phyloP scores from a whole-genome alignment of 1,284 basidiomycete genomes.

The Papiliotrema terrestris region DNA sequence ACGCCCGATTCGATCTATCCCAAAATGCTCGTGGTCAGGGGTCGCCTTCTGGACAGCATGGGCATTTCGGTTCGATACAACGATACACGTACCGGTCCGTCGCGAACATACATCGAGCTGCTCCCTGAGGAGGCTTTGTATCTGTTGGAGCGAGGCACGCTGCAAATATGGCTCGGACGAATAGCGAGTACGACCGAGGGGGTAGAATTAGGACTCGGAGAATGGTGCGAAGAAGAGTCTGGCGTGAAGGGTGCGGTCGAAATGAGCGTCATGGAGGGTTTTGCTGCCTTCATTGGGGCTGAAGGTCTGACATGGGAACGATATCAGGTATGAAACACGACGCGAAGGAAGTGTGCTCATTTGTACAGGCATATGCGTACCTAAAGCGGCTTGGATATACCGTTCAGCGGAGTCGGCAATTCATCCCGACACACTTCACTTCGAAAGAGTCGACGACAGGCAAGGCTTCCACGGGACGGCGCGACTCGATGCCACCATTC shows the following conservation, averaged over 20 bases:
- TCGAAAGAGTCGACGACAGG: not conserved
- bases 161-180: slow-evolving; percentile 69
- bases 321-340: slow-evolving; percentile 66
- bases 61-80: slow-evolving; percentile 64
- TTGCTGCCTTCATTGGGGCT: slow-evolving; percentile 72
- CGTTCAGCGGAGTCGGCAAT: slow-evolving; percentile 59
- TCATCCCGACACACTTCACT: slow-evolving; percentile 38
- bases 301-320: slow-evolving; percentile 74
- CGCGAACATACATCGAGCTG: slow-evolving; percentile 62
- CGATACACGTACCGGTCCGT: slow-evolving; percentile 54
- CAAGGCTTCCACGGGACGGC: not conserved
- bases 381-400: slow-evolving; percentile 87
- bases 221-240: slow-evolving; percentile 52
- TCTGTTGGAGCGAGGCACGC: slow-evolving; percentile 79
- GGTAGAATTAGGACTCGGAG: slow-evolving; percentile 17
- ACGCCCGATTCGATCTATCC: slow-evolving; percentile 43
- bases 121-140: slow-evolving; percentile 93
- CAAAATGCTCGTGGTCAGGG: slow-evolving; percentile 65
- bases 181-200: slow-evolving; percentile 15
- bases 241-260: slow-evolving; percentile 82
- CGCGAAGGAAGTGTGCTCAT: not conserved
- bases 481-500: slow-evolving; percentile 7
- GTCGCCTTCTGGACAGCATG: slow-evolving; percentile 71
- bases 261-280: slow-evolving; percentile 90
- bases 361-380: slow-evolving; percentile 77